Evolutionary conservation across 768 basidiomycete genomes (phyloP).

Genomic region (Nevesoporus exiguus): DNA sequence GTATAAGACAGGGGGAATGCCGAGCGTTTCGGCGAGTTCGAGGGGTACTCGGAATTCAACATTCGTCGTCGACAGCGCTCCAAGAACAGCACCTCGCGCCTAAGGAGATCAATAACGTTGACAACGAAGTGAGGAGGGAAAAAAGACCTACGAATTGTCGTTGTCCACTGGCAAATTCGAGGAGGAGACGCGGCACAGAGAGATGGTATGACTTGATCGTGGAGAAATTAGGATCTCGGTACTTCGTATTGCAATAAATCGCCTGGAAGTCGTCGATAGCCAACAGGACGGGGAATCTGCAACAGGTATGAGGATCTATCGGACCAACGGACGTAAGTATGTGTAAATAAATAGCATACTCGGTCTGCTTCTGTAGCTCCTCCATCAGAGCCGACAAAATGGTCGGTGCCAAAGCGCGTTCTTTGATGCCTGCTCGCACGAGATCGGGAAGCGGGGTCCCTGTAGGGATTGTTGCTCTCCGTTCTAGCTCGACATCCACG

Average conservation of each 20-base stretch:
- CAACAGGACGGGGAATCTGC: constrained; percentile 72
- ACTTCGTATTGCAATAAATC: constrained; percentile 62
- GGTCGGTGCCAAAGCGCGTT: constrained; percentile 48
- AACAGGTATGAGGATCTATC: not conserved
- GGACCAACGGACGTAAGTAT: not conserved
- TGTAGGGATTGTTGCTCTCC: constrained; percentile 40
- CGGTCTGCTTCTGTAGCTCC: constrained; percentile 59
- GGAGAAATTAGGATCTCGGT: constrained; percentile 71
- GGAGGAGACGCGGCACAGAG: constrained; percentile 68
- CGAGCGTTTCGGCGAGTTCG: constrained; percentile 64
- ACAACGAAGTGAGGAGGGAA: not conserved
- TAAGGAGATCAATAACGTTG: constrained; percentile 27
- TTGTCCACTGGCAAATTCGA: constrained; percentile 76
- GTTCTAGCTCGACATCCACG: constrained; percentile 45
- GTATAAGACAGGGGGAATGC: constrained; percentile 39
- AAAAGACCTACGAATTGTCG: constrained; percentile 59
- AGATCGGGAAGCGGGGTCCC: constrained; percentile 55
- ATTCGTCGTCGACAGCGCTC: constrained; percentile 62
- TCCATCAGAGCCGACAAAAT: constrained; percentile 57
- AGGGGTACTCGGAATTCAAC: constrained; percentile 54
- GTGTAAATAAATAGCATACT: constrained; percentile 40
- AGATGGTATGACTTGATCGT: constrained; percentile 73
- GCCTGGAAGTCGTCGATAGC: constrained; percentile 90
- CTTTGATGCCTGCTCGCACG: constrained; percentile 54
- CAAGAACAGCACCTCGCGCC: constrained; percentile 69